Evolutionary conservation across 2,329 filamentous ascomycete species (phyloP).

Genomic region (Colletotrichum sp.): DNA sequence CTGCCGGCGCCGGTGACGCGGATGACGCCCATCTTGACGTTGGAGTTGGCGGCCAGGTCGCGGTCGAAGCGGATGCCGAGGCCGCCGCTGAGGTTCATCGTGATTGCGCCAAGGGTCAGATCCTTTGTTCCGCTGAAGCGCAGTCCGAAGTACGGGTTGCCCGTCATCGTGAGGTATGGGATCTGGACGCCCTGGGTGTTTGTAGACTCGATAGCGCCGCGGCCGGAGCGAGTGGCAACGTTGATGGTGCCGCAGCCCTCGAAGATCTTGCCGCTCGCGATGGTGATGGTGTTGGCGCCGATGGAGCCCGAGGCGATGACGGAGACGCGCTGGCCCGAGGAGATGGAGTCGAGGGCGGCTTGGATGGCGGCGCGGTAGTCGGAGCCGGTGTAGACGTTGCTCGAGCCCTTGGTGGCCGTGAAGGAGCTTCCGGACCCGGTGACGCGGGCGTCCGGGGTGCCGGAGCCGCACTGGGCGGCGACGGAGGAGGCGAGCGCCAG

Average conservation of each 20-base stretch:
- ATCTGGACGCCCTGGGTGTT: slow-evolving; percentile 55
- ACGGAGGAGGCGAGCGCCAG: slow-evolving; percentile 45
- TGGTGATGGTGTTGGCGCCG: slow-evolving; percentile 55
- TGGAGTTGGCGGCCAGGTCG: slow-evolving; percentile 55
- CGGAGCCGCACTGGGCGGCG: slow-evolving; percentile 52
- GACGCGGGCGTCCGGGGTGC: slow-evolving; percentile 49
- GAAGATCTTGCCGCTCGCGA: slow-evolving; percentile 59
- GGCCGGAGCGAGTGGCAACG: slow-evolving; percentile 42
- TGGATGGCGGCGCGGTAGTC: slow-evolving; percentile 62
- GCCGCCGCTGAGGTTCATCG: slow-evolving; percentile 58
- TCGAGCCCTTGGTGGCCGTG: slow-evolving; percentile 48
- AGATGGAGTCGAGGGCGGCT: slow-evolving; percentile 56
- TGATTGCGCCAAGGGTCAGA: slow-evolving; percentile 56
- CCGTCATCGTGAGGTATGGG: slow-evolving; percentile 62
- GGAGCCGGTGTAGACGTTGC: slow-evolving; percentile 54
- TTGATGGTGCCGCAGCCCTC: slow-evolving; percentile 65
- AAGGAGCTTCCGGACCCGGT: slow-evolving; percentile 51
- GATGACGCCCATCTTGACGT: slow-evolving; percentile 59
- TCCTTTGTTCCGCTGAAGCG: slow-evolving; percentile 58
- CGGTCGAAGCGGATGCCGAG: slow-evolving; percentile 64
- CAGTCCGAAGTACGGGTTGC: slow-evolving; percentile 62
- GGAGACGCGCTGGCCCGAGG: slow-evolving; percentile 55
- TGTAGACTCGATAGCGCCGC: slow-evolving; percentile 59
- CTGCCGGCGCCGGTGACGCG: slow-evolving; percentile 57
- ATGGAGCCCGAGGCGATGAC: slow-evolving; percentile 62